Percentiles rank a stretch among this genome's conserved stretches.
These are phyloP conservation scores for Malus sieversii DNA, from an alignment of 306 rosid species.

Conservation along the genomic window DNA sequence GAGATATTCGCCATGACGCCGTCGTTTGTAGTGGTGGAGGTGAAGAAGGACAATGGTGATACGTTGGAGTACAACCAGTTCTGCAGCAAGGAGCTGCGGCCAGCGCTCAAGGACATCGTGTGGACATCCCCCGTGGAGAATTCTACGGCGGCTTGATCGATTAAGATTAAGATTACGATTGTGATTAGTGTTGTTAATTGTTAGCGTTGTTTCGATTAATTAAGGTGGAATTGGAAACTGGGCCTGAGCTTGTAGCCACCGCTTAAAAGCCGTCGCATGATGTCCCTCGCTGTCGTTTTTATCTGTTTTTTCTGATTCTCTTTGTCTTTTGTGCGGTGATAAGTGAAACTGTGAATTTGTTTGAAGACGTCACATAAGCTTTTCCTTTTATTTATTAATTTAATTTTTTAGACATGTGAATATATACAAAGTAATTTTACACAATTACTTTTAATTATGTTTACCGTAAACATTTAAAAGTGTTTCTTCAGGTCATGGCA, in stretches of 20 bases:
- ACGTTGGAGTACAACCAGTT: slow-evolving; percentile 83
- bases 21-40: slow-evolving; percentile 78
- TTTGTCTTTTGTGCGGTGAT: background rate
- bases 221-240: background rate
- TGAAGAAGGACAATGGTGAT: slow-evolving; percentile 81
- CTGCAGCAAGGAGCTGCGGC: slow-evolving; percentile 88
- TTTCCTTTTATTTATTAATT: background rate
- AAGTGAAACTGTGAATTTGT: background rate
- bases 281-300: background rate
- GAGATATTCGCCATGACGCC: slow-evolving; percentile 75
- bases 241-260: background rate
- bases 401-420: background rate
- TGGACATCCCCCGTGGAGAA: slow-evolving; percentile 52
- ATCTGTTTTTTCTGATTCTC: background rate
- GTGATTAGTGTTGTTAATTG: background rate
- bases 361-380: background rate
- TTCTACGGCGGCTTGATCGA: slow-evolving; percentile 28
- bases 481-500: too few species aligned
- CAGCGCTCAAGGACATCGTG: slow-evolving; percentile 78
- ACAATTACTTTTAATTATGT: too few species aligned
- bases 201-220: background rate
- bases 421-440: too few species aligned
- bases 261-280: background rate
- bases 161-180: background rate
- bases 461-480: too few species aligned